phyloP scores from a whole-genome alignment of 2,329 filamentous ascomycete genomes.

The Cladosporium sp. region DNA sequence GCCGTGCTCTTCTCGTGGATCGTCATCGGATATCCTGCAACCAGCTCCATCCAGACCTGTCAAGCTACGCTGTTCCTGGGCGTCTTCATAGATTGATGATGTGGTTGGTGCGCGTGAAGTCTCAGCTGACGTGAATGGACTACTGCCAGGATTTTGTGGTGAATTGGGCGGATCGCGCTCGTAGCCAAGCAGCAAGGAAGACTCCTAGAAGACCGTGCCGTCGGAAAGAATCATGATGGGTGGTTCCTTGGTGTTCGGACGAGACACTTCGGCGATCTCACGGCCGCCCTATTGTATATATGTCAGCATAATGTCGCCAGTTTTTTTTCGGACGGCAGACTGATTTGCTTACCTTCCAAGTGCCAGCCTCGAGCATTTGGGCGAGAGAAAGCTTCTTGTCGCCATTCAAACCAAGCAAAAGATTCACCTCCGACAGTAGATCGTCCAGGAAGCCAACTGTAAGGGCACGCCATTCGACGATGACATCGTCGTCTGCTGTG shows the following conservation, averaged over 20 bases:
- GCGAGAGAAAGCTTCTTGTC: slow-evolving; percentile 69
- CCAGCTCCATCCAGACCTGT: background rate
- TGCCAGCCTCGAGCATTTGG: slow-evolving; percentile 91
- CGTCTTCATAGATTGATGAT: slow-evolving; percentile 1
- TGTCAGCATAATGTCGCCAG: slow-evolving; percentile 18
- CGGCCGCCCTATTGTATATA: slow-evolving; percentile 63
- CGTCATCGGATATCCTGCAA: background rate
- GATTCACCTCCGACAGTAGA: slow-evolving; percentile 65
- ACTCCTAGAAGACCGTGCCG: slow-evolving; percentile 80
- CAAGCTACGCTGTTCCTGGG: background rate
- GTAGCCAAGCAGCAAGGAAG: slow-evolving; percentile 25
- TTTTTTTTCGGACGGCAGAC: background rate
- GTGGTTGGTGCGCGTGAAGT: background rate
- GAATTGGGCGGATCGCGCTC: slow-evolving; percentile 18
- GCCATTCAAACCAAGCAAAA: slow-evolving; percentile 63
- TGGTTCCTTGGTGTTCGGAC: slow-evolving; percentile 93
- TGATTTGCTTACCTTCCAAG: slow-evolving; percentile 63
- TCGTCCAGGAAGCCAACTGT: slow-evolving; percentile 73
- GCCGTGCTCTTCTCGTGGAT: background rate
- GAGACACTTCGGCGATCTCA: slow-evolving; percentile 90
- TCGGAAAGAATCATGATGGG: slow-evolving; percentile 96
- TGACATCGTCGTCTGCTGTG: slow-evolving; percentile 68
- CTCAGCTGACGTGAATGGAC: background rate
- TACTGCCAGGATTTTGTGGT: background rate
- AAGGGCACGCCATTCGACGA: slow-evolving; percentile 73